phyloP scores from a whole-genome alignment of 306 rosid genomes.

The Potentilla sterilis region DNA sequence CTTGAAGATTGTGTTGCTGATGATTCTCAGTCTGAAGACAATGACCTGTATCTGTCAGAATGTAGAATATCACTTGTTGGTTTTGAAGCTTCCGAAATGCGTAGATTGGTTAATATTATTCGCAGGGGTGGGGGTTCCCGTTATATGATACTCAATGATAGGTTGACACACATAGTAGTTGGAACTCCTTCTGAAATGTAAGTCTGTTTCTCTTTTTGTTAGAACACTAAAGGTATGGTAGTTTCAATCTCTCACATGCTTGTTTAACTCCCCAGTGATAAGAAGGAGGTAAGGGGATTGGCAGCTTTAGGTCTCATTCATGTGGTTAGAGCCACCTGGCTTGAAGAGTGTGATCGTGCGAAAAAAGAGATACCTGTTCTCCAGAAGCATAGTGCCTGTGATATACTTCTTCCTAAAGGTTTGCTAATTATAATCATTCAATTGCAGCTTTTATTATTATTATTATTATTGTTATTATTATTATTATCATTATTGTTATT shows the following conservation, averaged over 20 bases:
- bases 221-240: conserved; percentile 9
- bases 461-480: neutral
- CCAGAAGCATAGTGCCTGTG: conserved; percentile 64
- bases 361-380: conserved; percentile 75
- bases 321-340: conserved; percentile 81
- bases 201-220: conserved; percentile 24
- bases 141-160: conserved; percentile 66
- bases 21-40: conserved; percentile 86
- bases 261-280: conserved; percentile 56
- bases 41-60: conserved; percentile 80
- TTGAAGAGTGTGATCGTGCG: conserved; percentile 75
- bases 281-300: conserved; percentile 71
- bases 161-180: conserved; percentile 79
- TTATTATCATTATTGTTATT: neutral
- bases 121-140: conserved; percentile 93
- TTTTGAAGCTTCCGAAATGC: conserved; percentile 80
- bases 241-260: conserved; percentile 16
- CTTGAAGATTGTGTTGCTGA: conserved; percentile 61
- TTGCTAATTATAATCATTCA: conserved; percentile 23
- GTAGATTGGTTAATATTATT: conserved; percentile 76
- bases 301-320: conserved; percentile 73
- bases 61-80: conserved; percentile 81
- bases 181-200: conserved; percentile 84
- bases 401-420: conserved; percentile 82
- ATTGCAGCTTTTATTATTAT: neutral